Conservation (phyloP, 257 asterid genomes). For the Prunella vulgaris region DNA sequence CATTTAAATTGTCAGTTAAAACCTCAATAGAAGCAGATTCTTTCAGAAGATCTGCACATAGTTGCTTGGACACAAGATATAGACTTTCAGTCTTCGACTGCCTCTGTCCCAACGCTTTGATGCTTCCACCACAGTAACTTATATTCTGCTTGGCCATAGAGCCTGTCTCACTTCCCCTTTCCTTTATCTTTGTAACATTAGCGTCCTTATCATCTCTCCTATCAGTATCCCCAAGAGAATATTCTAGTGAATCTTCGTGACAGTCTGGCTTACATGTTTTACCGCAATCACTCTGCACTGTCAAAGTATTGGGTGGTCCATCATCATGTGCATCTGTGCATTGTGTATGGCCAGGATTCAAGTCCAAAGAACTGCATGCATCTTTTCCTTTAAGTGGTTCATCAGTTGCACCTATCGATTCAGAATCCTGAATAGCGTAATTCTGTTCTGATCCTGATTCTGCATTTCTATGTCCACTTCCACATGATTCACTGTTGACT, state of each 20-base stretch:
- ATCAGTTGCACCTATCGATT: slow-evolving; percentile 21
- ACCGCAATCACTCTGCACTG: slow-evolving; percentile 18
- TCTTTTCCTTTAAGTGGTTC: slow-evolving; percentile 27
- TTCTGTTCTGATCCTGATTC: slow-evolving; percentile 22
- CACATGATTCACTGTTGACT: slow-evolving; percentile 26
- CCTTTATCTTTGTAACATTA: slow-evolving; percentile 21
- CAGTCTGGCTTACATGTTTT: slow-evolving; percentile 28
- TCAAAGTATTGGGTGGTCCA: slow-evolving; percentile 23
- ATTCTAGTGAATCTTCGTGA: slow-evolving; percentile 25
- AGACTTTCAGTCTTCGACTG: slow-evolving; percentile 26
- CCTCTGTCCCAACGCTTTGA: slow-evolving; percentile 20
- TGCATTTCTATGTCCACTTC: slow-evolving; percentile 27
- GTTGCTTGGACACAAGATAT: slow-evolving; percentile 24
- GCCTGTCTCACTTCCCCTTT: slow-evolving; percentile 24
- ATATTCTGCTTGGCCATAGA: slow-evolving; percentile 26
- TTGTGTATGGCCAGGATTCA: slow-evolving; percentile 30
- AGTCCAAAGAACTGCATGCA: slow-evolving; percentile 9
- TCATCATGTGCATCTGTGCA: slow-evolving; percentile 20
- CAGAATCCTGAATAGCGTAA: slow-evolving; percentile 21
- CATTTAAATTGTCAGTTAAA: slow-evolving; percentile 15
- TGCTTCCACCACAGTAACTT: slow-evolving; percentile 13
- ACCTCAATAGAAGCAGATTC: slow-evolving; percentile 25
- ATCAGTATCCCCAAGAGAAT: slow-evolving; percentile 29
- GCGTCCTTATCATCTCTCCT: slow-evolving; percentile 23
- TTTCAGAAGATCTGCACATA: slow-evolving; percentile 17